Conservation (phyloP, 257 asterid species). For the Solanum stenotomum region DNA sequence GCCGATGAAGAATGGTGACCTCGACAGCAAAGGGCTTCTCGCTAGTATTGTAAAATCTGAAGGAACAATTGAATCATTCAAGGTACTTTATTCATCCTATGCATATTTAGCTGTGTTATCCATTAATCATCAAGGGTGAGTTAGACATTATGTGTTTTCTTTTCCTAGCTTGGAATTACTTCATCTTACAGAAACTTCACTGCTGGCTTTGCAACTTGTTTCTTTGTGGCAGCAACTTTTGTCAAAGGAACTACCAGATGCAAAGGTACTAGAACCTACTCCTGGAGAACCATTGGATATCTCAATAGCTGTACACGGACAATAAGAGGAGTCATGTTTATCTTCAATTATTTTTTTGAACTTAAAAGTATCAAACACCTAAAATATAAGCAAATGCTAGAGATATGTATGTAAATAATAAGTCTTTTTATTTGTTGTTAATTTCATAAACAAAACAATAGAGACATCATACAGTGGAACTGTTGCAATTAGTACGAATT, state of each 20-base stretch:
- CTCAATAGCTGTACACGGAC: not conserved
- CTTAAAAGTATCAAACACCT: no score
- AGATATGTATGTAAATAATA: no score
- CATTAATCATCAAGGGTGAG: no score
- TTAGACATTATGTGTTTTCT: no score
- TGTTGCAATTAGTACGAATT: no score
- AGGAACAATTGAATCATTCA: slow-evolving; percentile 81
- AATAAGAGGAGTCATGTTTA: not conserved
- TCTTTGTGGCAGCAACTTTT: slow-evolving; percentile 28
- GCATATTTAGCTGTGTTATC: not conserved
- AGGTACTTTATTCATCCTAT: not conserved
- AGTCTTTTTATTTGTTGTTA: no score
- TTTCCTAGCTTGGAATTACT: no score
- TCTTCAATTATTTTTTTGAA: not conserved
- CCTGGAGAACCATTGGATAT: slow-evolving; percentile 69
- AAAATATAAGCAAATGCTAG: no score
- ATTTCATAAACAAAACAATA: no score
- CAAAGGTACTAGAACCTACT: slow-evolving; percentile 53
- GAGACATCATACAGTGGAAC: no score
- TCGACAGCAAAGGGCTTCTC: slow-evolving; percentile 74
- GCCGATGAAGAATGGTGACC: slow-evolving; percentile 84
- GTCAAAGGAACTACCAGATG: slow-evolving; percentile 51
- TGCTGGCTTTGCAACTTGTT: not conserved
- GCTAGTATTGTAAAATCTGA: slow-evolving; percentile 38
- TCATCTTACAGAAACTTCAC: no score